Conservation (phyloP, 768 basidiomycete species). For the Pleurotus giganteus region DNA sequence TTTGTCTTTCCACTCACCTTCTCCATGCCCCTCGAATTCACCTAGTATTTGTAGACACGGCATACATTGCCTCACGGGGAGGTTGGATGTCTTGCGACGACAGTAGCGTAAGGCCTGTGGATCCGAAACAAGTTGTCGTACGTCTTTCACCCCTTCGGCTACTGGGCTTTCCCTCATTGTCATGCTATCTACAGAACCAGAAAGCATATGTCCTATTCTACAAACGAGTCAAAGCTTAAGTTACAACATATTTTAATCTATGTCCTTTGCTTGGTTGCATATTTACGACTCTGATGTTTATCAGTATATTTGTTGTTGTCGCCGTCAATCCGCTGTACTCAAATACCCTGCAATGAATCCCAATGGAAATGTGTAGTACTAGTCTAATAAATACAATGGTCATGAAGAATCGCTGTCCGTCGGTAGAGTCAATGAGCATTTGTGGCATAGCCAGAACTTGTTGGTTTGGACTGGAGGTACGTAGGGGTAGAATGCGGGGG, state of each 20-base stretch:
- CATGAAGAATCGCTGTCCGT: background rate
- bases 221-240: conserved; percentile 56
- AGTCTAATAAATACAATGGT: conserved; percentile 1
- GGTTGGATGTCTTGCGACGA: conserved; percentile 96
- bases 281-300: conserved; percentile 4
- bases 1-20: conserved; percentile 38
- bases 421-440: background rate
- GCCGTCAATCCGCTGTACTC: conserved; percentile 7
- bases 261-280: conserved; percentile 11
- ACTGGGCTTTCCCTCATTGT: background rate
- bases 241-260: conserved; percentile 30
- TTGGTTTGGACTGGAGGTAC: conserved; percentile 14
- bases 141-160: conserved; percentile 24
- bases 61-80: conserved; percentile 81
- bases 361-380: conserved; percentile 11
- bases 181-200: conserved; percentile 30
- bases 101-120: conserved; percentile 73
- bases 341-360: conserved; percentile 12
- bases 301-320: background rate
- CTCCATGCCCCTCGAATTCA: background rate
- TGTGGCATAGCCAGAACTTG: conserved; percentile 5
- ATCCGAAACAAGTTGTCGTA: conserved; percentile 83
- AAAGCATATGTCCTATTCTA: conserved; percentile 85
- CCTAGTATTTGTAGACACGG: conserved; percentile 65
- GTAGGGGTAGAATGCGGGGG: conserved; percentile 68